A percentile compares a stretch with the other conserved stretches of the same genome.
phyloP scores from a whole-genome alignment of 441 rosid species.

The Theobroma grandiflorum region DNA sequence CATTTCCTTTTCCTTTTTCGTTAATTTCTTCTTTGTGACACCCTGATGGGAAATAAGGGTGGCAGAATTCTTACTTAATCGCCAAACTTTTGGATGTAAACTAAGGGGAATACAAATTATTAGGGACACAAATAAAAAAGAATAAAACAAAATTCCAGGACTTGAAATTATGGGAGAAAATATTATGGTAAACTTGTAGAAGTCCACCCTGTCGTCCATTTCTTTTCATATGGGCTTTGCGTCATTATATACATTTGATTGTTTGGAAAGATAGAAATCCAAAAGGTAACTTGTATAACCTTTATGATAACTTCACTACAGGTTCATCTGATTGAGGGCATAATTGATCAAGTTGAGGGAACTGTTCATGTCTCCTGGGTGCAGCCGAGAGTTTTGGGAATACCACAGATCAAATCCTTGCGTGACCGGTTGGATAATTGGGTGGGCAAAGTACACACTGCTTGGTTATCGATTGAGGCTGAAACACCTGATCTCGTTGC shows the following conservation, averaged over 20 bases:
- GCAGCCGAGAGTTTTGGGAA: constrained; percentile 95
- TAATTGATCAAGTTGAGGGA: constrained; percentile 90
- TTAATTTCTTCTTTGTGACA: background rate
- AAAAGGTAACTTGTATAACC: constrained; percentile 11
- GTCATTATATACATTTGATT: background rate
- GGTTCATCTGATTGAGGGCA: constrained; percentile 94
- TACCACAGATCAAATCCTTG: constrained; percentile 81
- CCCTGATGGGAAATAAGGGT: background rate
- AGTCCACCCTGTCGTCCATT: background rate
- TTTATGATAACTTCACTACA: constrained; percentile 31
- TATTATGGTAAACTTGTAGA: background rate
- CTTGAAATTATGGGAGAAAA: background rate
- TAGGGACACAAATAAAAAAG: background rate
- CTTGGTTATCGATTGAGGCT: constrained; percentile 83
- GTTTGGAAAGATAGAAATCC: background rate
- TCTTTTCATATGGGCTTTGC: background rate
- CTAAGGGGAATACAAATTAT: background rate
- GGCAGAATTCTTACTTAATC: background rate
- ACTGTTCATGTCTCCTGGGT: constrained; percentile 96
- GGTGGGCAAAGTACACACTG: constrained; percentile 81
- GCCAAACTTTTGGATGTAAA: background rate
- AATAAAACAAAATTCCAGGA: background rate
- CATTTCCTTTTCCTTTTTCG: background rate
- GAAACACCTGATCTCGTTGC: constrained; percentile 97
- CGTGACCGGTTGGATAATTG: constrained; percentile 77